Evolutionary conservation across 805 yeast species (phyloP), one percentile per base, ranked within the genome.

Genomic region (Hermanozyma aechmeae): DNA sequence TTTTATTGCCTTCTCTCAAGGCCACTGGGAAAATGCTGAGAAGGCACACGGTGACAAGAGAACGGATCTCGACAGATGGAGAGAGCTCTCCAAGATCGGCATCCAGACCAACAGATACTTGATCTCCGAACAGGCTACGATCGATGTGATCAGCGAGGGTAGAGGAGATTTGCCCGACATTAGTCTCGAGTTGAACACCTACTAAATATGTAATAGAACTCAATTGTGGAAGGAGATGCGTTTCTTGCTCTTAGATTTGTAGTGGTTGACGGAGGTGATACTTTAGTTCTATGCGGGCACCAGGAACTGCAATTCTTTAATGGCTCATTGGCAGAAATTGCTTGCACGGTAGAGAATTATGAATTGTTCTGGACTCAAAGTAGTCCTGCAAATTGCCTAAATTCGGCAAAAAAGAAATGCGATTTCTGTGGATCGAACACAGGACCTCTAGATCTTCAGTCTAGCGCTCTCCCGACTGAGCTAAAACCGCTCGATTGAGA

Each of bases 401-500:
- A n/a, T n/a, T n/a, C n/a, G n/a, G n/a, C n/a, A n/a, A n/a, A n/a
- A n/a, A n/a, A n/a, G n/a, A n/a, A 20, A 20, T 20, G 22, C 22
- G 22, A 20, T 18, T 8, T 11, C 13, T 16, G 18, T 11, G 25
- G 13, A 27, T 15, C 24, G 16, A 28, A 28, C 9, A 23, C 10
- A 23, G 15, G 18, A 13, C 15, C n/a, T 5, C n/a, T 18, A n/a
- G 21, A 13, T 13, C 23, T 14, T 17, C 24, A 15, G 23, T 18
- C 24, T 20, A 13, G 30, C 17, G 26, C 32, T 13, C 25, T 23
- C 25, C 25, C 25, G 10, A 23, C 25, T 23, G 25, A 23, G 19
- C 35, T 15, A 30, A 33, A 17, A 14, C 25, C 25, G 26, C 22
- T n/a, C n/a, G n/a, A n/a, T n/a, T n/a, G n/a, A n/a, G n/a, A n/a